Conservation (phyloP, 2,329 filamentous ascomycete genomes). For the Sporothrix protearum region DNA sequence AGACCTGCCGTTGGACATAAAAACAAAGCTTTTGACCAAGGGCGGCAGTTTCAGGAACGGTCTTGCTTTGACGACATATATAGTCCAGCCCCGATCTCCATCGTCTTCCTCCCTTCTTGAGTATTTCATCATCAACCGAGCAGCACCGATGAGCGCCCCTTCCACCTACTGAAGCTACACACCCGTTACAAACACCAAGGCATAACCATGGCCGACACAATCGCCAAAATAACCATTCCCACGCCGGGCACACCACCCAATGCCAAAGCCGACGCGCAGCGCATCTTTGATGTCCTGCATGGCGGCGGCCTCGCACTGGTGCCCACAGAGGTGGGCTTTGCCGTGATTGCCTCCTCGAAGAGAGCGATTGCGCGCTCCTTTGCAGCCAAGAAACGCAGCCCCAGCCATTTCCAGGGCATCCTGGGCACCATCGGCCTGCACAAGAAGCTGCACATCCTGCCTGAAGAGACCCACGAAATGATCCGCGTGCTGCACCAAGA, state of each 20-base stretch:
- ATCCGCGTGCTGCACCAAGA: conserved; percentile 28
- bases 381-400: conserved; percentile 29
- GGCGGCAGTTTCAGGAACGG: not conserved
- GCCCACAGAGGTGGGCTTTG: conserved; percentile 33
- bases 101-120: not conserved
- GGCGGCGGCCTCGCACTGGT: conserved; percentile 30
- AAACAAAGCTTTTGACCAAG: not conserved
- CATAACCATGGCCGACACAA: not conserved
- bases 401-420: conserved; percentile 29
- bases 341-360: conserved; percentile 26
- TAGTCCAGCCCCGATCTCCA: not conserved
- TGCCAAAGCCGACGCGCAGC: conserved; percentile 19
- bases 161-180: no score
- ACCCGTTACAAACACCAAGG: no score
- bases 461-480: conserved; percentile 23
- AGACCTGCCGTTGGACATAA: no score
- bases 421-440: conserved; percentile 30
- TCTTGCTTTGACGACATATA: not conserved
- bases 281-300: conserved; percentile 25
- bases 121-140: no score
- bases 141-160: no score
- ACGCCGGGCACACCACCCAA: conserved; percentile 5
- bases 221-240: not conserved
- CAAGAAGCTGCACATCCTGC: conserved; percentile 27
- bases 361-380: conserved; percentile 29